Evolutionary conservation across 2,329 filamentous ascomycete genomes (phyloP), one percentile per base, ranked within the genome.

Genomic region (Botryotinia globosa): DNA sequence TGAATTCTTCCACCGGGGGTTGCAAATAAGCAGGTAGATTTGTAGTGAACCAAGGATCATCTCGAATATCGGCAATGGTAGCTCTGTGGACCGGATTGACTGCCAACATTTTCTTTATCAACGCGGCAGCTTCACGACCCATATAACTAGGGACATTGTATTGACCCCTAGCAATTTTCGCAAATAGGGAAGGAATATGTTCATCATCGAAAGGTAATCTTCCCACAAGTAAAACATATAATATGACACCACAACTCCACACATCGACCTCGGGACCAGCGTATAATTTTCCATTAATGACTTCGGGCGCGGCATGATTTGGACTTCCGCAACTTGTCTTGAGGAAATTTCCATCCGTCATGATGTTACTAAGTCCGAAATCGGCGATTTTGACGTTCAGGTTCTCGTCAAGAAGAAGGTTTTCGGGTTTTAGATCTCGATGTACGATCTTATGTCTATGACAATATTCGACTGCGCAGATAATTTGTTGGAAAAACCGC

Each of bases 341-440:
- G 79, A 99, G 88, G 81, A 99, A 99, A 82, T 99, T 99, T 39
- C 96, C 96, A 81, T 99, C 96, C 0, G 96, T 98, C 96, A 99
- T 99, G 84, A 99, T 99, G 81, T 99, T 99, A 85, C 95, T 98
- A 73, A 99, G 86, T 73, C 96, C 96, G 78, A 99, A 99, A 83
- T 99, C 96, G 79, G 96, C 96, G 84, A 99, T 99, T 85, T 99
- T 99, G 83, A 99, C 95, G 79, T 99, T 98, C 80, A 97, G 91
- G 74, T 97, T 91, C 76, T 97, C 93, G 83, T 99, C 96, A 69
- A 99, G 90, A 61, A 99, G 88, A 66, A 99, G 85, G 81, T 99
- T 99, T 85, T 99, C 96, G 16, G 96, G 96, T 83, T 99, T 99
- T 75, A 99, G 85, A 82, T 99, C 96, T 81, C 96, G 92, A 83